Percentiles rank a stretch among this genome's conserved stretches.
phyloP scores from a whole-genome alignment of 306 rosid genomes.

The Quercus bicolor region DNA sequence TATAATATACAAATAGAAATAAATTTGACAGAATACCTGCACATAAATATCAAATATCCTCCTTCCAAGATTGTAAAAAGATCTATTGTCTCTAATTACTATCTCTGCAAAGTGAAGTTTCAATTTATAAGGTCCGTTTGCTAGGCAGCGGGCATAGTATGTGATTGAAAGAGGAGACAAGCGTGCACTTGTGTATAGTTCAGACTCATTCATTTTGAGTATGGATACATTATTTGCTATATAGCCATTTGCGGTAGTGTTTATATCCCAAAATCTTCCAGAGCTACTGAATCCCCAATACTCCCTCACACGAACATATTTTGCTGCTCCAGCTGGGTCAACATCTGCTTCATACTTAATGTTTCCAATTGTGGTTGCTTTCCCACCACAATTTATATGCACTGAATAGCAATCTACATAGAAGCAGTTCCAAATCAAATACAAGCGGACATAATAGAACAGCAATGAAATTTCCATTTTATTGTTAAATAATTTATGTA shows the following conservation, averaged over 20 bases:
- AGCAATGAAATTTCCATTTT: too few relatives aligned
- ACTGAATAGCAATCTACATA: slow-evolving; percentile 23
- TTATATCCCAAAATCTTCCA: too few relatives aligned
- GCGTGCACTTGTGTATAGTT: too few relatives aligned
- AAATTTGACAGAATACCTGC: slow-evolving; percentile 39
- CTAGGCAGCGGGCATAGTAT: slow-evolving; percentile 58
- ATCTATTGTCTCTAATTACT: background rate
- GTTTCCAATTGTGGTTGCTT: slow-evolving; percentile 31
- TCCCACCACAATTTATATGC: slow-evolving; percentile 63
- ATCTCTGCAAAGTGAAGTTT: slow-evolving; percentile 57
- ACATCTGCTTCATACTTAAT: slow-evolving; percentile 44
- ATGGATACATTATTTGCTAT: too few relatives aligned
- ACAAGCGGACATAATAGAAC: too few relatives aligned
- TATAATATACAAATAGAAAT: background rate
- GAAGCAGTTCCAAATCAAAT: background rate
- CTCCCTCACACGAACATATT: slow-evolving; percentile 6
- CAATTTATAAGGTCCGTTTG: slow-evolving; percentile 53
- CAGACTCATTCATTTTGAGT: too few relatives aligned
- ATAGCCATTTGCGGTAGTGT: too few relatives aligned
- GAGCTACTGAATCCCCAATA: slow-evolving; percentile 21
- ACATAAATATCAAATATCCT: slow-evolving; percentile 59
- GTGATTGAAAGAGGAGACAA: too few relatives aligned
- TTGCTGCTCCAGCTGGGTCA: slow-evolving; percentile 44
- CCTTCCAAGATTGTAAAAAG: slow-evolving; percentile 43
- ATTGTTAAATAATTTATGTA: background rate